A percentile compares a stretch with the other conserved stretches of the same genome.
Conservation (phyloP, 257 asterid species). For the Hygrophila difformis region DNA sequence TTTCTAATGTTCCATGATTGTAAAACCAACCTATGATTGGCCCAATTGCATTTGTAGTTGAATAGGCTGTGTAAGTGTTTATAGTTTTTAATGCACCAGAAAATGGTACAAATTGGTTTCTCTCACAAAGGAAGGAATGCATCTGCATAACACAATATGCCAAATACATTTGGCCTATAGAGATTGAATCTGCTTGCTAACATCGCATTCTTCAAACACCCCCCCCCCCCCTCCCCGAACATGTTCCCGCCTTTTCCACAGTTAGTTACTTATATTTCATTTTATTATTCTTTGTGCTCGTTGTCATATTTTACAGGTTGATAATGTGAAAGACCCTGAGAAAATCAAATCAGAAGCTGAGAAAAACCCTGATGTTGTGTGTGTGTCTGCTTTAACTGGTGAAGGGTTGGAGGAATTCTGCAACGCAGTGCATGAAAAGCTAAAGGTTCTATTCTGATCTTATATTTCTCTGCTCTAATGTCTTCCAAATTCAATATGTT, state of each 20-base stretch:
- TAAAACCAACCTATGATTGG: background rate
- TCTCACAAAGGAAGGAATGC: too few species aligned
- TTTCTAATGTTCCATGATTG: slow-evolving; percentile 8
- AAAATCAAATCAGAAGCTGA: slow-evolving; percentile 54
- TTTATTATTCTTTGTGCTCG: background rate
- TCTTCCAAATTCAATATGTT: slow-evolving; percentile 1
- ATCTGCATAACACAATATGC: background rate
- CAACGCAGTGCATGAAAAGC: slow-evolving; percentile 68
- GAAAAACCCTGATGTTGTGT: slow-evolving; percentile 48
- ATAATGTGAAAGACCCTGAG: slow-evolving; percentile 62
- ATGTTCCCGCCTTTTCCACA: too few species aligned
- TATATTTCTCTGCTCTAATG: slow-evolving; percentile 3
- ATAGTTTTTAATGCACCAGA: too few species aligned
- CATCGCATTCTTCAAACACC: too few species aligned
- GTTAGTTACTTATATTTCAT: background rate
- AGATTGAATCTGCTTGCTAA: slow-evolving; percentile 6
- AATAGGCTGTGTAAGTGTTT: too few species aligned
- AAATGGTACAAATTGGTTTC: too few species aligned
- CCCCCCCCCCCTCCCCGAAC: too few species aligned
- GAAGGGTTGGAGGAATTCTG: slow-evolving; percentile 93
- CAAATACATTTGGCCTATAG: background rate
- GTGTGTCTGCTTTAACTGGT: slow-evolving; percentile 91
- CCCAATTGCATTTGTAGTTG: too few species aligned
- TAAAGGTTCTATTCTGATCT: slow-evolving; percentile 47
- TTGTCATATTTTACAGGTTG: slow-evolving; percentile 48